Conservation (phyloP, 331 rosid genomes). For the Malus hybrid region DNA sequence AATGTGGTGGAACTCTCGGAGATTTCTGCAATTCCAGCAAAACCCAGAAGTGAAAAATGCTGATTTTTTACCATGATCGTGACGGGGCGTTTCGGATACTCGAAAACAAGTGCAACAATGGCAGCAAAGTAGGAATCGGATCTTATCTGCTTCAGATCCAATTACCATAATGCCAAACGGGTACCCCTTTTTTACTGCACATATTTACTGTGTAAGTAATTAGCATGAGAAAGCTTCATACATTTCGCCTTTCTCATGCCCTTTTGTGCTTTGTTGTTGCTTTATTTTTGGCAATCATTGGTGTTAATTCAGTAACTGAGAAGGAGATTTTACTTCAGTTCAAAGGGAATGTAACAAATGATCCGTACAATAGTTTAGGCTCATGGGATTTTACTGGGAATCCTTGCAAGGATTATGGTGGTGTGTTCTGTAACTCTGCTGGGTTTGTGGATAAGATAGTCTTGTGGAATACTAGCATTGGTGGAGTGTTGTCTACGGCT, state of each 20-base stretch:
- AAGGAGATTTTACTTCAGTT: slow-evolving; percentile 85
- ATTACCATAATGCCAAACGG: slow-evolving; percentile 59
- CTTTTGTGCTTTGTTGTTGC: slow-evolving; percentile 42
- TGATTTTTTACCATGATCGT: slow-evolving; percentile 26
- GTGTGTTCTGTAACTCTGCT: slow-evolving; percentile 58
- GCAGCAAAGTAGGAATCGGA: slow-evolving; percentile 25
- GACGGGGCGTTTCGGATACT: slow-evolving; percentile 19
- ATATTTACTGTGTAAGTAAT: slow-evolving; percentile 8
- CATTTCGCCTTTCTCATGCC: slow-evolving; percentile 63
- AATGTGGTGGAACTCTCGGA: slow-evolving; percentile 13
- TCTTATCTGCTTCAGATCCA: slow-evolving; percentile 27
- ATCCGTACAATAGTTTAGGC: slow-evolving; percentile 52
- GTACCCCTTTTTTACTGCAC: slow-evolving; percentile 21
- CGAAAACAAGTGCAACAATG: slow-evolving; percentile 9
- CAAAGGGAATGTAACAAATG: slow-evolving; percentile 61
- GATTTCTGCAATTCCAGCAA: slow-evolving; percentile 19
- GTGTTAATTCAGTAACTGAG: slow-evolving; percentile 48
- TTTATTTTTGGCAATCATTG: slow-evolving; percentile 29
- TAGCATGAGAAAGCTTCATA: slow-evolving; percentile 75
- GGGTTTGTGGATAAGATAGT: slow-evolving; percentile 83
- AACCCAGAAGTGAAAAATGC: slow-evolving; percentile 32
- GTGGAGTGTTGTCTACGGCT: slow-evolving; percentile 61
- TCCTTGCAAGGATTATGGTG: slow-evolving; percentile 59
- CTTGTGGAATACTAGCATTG: slow-evolving; percentile 81
- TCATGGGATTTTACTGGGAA: slow-evolving; percentile 59